These are phyloP conservation scores for Jatropha curcas DNA, from an alignment of 345 rosid genomes.

Conservation along the genomic window DNA sequence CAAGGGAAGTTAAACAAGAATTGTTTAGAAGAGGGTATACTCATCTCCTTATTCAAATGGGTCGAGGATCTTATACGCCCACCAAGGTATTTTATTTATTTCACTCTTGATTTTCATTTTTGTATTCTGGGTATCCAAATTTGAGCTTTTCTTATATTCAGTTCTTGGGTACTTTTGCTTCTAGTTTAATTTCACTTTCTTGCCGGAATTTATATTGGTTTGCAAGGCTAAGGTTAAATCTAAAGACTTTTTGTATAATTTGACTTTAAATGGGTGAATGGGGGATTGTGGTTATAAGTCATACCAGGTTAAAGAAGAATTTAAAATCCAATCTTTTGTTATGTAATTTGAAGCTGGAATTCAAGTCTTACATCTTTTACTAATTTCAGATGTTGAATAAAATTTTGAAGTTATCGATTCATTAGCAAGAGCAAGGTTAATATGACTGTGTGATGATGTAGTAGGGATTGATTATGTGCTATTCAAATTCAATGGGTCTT, in stretches of 20 bases:
- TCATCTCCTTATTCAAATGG: slow-evolving; percentile 41
- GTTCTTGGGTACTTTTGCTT: background rate
- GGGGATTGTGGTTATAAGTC: background rate
- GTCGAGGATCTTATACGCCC: slow-evolving; percentile 65
- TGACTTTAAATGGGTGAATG: background rate
- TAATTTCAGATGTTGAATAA: no score
- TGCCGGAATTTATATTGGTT: background rate
- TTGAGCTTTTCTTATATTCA: background rate
- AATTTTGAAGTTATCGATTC: background rate
- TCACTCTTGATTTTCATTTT: background rate
- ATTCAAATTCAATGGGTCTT: background rate
- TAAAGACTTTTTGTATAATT: background rate
- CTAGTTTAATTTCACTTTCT: background rate
- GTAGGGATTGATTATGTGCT: background rate
- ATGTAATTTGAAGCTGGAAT: background rate
- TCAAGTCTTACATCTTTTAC: background rate
- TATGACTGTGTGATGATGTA: background rate
- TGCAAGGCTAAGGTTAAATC: background rate
- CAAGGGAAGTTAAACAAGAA: slow-evolving; percentile 53
- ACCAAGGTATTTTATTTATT: slow-evolving; percentile 42
- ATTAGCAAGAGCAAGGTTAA: background rate
- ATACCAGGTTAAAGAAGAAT: background rate
- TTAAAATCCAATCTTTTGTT: background rate
- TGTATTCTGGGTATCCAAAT: background rate
- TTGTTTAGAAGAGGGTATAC: slow-evolving; percentile 65